These are phyloP conservation scores for Potentilla sterilis DNA, from an alignment of 306 rosid genomes.

Conservation along the genomic window DNA sequence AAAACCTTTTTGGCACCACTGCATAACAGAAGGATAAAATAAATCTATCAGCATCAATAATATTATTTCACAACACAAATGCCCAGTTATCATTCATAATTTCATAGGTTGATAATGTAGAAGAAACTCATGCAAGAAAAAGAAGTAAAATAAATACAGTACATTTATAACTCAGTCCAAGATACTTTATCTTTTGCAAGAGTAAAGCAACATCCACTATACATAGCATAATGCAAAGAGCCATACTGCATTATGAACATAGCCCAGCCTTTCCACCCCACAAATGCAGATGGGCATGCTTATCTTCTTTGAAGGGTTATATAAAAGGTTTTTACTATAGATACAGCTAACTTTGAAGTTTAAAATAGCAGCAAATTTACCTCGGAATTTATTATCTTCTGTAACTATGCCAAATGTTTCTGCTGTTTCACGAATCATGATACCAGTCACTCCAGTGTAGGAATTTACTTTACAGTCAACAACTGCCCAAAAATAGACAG, in stretches of 20 bases:
- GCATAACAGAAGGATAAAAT: constrained; percentile 22
- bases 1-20: constrained; percentile 80
- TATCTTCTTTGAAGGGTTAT: neutral
- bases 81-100: neutral
- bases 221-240: neutral
- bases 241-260: neutral
- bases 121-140: neutral
- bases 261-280: neutral
- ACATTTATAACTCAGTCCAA: neutral
- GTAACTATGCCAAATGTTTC: constrained; percentile 80
- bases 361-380: constrained; percentile 37
- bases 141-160: neutral
- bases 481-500: constrained; percentile 47
- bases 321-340: neutral
- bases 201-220: neutral
- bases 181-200: too few species aligned
- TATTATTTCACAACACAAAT: neutral
- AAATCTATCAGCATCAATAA: constrained; percentile 15
- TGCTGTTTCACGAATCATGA: constrained; percentile 82
- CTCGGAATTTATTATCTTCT: constrained; percentile 54
- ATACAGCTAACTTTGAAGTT: constrained; percentile 8
- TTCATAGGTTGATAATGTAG: neutral
- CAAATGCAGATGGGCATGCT: neutral
- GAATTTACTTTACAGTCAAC: constrained; percentile 60
- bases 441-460: constrained; percentile 58